Evolutionary conservation across 2,329 filamentous ascomycete species (phyloP), one percentile per base, ranked within the genome.

Genomic region (Fusarium incarnatum): DNA sequence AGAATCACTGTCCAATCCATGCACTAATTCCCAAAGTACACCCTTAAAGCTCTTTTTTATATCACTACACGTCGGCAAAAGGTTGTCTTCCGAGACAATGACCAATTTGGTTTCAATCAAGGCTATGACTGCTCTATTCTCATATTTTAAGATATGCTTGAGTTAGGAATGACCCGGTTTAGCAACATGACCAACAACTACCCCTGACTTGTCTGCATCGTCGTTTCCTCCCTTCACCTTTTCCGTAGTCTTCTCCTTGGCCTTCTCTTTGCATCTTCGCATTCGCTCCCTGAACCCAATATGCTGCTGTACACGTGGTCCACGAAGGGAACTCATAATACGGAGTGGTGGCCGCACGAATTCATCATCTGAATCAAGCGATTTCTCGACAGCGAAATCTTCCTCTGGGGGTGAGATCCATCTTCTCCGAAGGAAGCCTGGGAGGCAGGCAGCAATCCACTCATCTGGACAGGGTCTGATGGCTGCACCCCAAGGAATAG

Each of bases 401-500:
- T 70, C 63, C 3, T 48, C 48, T 18, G 69, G 67, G 25, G 70
- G 71, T 4, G 70, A 60, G 23, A 75, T 32, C 77, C 76, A 78
- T 55, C 68, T 74, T 61, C 68, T 72, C 10, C 64, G 69, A 10
- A 78, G 64, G 62, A 77, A 78, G 15, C 61, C 66, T n/a, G 77
- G 77, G n/a, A 78, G 34, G 42, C 74, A 76, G 18, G 57, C 54
- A 11, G 53, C 72, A 55, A 79, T 68, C 79, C 79, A 82, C 28
- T 85, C 84, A 74, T 97, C 93, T 0, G 94, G 94, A 55, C 94
- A 86, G 25, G 90, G 82, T 56, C 94, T 90, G 58, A 97, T 90
- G 18, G 90, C 77, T 93, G 81, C 72, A 92, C 91, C 25, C 92
- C 92, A 13, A 0, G 93, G 92, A 13, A 97, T 82, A 20, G 93